These are phyloP conservation scores for Colletotrichum trifolii DNA, from an alignment of 2,329 filamentous ascomycete species.

Conservation along the genomic window DNA sequence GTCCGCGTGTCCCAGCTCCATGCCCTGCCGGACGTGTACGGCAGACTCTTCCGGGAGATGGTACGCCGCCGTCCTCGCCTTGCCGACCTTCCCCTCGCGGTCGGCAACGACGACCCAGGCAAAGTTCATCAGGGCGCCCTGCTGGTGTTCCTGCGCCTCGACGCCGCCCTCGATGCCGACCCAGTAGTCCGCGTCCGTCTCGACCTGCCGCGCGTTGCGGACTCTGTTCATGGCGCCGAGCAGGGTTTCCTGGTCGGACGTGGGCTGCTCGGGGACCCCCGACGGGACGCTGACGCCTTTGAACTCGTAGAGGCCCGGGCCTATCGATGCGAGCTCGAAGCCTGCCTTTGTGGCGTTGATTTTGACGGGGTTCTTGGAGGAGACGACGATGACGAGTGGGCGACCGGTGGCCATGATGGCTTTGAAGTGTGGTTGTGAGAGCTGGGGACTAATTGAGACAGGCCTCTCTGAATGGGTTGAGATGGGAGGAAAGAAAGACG, in stretches of 20 bases:
- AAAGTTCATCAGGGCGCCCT: slow-evolving; percentile 47
- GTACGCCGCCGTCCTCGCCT: slow-evolving; percentile 51
- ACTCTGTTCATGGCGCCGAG: slow-evolving; percentile 52
- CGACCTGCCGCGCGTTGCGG: slow-evolving; percentile 43
- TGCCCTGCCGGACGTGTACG: slow-evolving; percentile 47
- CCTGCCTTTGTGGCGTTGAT: slow-evolving; percentile 49
- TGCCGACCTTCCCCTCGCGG: slow-evolving; percentile 45
- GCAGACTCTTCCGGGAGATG: slow-evolving; percentile 52
- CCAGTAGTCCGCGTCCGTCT: slow-evolving; percentile 51
- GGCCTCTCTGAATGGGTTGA: too few relatives aligned
- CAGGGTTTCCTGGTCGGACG: slow-evolving; percentile 51
- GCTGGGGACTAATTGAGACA: too few relatives aligned
- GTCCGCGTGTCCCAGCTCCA: slow-evolving; percentile 54
- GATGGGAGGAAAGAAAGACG: too few relatives aligned
- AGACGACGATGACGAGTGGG: slow-evolving; percentile 43
- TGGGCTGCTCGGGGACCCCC: slow-evolving; percentile 52
- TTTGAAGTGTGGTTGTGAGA: neutral
- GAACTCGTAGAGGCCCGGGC: slow-evolving; percentile 38
- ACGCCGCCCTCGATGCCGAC: slow-evolving; percentile 56
- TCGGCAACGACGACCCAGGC: slow-evolving; percentile 52
- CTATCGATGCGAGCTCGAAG: slow-evolving; percentile 41
- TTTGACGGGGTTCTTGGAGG: slow-evolving; percentile 54
- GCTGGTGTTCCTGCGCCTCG: slow-evolving; percentile 39
- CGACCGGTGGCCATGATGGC: slow-evolving; percentile 3
- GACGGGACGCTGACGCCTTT: slow-evolving; percentile 48